These are phyloP conservation scores for Wickerhamomyces subpelliculosus DNA, from an alignment of 805 yeast genomes.

Conservation along the genomic window DNA sequence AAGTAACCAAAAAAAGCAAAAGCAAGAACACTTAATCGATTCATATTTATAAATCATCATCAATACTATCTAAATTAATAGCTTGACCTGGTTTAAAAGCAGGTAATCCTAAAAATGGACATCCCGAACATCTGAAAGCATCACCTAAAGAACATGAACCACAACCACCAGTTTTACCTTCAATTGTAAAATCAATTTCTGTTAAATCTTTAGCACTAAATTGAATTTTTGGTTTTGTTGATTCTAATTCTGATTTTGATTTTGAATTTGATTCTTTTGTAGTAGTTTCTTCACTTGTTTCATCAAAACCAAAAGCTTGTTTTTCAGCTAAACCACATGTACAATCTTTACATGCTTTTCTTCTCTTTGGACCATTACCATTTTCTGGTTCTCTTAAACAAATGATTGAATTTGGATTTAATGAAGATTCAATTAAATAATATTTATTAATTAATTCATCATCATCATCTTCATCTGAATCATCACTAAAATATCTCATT, in stretches of 20 bases:
- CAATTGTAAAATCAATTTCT: constrained; percentile 92
- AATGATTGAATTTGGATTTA: constrained; percentile 32
- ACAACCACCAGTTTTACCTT: constrained; percentile 96
- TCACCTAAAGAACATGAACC: constrained; percentile 97
- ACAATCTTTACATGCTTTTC: constrained; percentile 97
- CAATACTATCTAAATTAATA: constrained; percentile 65
- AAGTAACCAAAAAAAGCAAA: too few relatives aligned
- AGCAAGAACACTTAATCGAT: too few relatives aligned
- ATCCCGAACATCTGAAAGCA: constrained; percentile 96
- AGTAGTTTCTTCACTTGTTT: constrained; percentile 31
- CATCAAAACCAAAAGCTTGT: constrained; percentile 55
- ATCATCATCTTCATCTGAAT: constrained; percentile 15
- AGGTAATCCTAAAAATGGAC: constrained; percentile 95
- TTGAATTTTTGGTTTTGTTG: constrained; percentile 33
- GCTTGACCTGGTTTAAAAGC: constrained; percentile 98
- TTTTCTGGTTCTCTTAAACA: constrained; percentile 48
- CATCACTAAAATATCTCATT: constrained; percentile 17
- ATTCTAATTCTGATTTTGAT: constrained; percentile 36
- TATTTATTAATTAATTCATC: constrained; percentile 31
- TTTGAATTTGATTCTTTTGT: constrained; percentile 27
- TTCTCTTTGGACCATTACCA: constrained; percentile 40
- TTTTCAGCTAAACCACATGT: constrained; percentile 92
- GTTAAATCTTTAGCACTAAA: constrained; percentile 66
- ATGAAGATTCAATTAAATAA: constrained; percentile 26
- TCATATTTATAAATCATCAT: constrained; percentile 60